Evolutionary conservation across 371 early-diverging fungal species (phyloP), one percentile per base, ranked within the genome.

Genomic region (Umbelopsis sp.): DNA sequence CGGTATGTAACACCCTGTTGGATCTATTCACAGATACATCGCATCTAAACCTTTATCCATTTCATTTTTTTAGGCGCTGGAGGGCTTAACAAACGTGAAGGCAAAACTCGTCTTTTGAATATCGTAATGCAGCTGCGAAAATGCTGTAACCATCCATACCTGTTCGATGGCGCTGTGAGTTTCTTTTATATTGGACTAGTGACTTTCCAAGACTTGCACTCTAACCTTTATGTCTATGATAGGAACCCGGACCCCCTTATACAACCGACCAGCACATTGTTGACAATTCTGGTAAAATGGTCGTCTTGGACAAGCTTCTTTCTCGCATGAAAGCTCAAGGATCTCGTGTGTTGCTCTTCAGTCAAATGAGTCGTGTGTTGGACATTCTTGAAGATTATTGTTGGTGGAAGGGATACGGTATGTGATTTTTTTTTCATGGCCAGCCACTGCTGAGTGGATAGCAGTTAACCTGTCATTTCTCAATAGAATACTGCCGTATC

Each of bases 341-440:
- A 1, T 97, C 98, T 10, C 92, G 99, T 50, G 99, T 99, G 0
- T 79, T 99, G 37, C 86, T 99, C 8, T 99, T 99, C 77, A 94
- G 94, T 81, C 99, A 99, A 80, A 99, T 99, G 99, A 96, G 96
- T 74, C 91, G 97, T 69, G 92, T 99, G 82, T 83, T 99, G 45
- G 99, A 99, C 77, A 99, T 99, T 73, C 78, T 99, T 35, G 99
- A 99, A 78, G 99, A 99, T 83, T 99, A 99, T 77, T 96, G 97
- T 72, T 84, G 89, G 72, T 96, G 94, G 87, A 88, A 90, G 20
- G 92, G 88, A 4, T 97, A 91, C 81, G 87, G 91, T 86, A 83
- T 16, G 12, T 62, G 25, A 9, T 57, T 32, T 22, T 1, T 10
- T 41, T 41, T 10, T 41, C 2, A 0, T 41, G 2, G 29, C 41